Percentiles rank a stretch among this genome's conserved stretches.
Conservation (phyloP, 331 rosid genomes). For the Acacia pycnantha region DNA sequence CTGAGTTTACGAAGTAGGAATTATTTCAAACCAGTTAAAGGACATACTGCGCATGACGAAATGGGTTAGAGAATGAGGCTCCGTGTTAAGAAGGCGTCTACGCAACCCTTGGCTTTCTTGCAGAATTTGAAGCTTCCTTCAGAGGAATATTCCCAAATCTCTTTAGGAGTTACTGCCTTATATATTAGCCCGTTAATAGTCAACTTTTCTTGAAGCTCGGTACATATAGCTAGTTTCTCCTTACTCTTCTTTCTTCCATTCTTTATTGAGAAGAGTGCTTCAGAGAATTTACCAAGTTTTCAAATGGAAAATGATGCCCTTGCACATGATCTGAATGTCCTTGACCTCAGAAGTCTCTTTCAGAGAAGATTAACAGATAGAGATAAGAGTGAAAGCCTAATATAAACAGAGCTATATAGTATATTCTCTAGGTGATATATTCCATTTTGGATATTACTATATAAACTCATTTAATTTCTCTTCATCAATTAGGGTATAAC, state of each 20-base stretch:
- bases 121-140: constrained; percentile 15
- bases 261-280: neutral
- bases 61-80: constrained; percentile 18
- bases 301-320: constrained; percentile 3
- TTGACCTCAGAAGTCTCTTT: constrained; percentile 19
- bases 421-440: constrained; percentile 2
- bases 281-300: neutral
- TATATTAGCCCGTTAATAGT: neutral
- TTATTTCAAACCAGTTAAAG: constrained; percentile 12
- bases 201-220: neutral
- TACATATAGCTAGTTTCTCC: neutral
- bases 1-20: neutral
- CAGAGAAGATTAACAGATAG: constrained; percentile 9
- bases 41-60: neutral
- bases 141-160: constrained; percentile 30
- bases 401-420: neutral
- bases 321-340: constrained; percentile 22
- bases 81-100: neutral
- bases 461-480: constrained; percentile 14
- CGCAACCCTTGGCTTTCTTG: neutral
- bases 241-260: constrained; percentile 1
- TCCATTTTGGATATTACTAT: constrained; percentile 12
- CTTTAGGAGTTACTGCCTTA: neutral
- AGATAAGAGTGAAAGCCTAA: neutral
- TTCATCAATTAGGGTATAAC: constrained; percentile 28